These are phyloP conservation scores for Petunia secreta DNA, from an alignment of 257 asterid genomes.

Conservation along the genomic window DNA sequence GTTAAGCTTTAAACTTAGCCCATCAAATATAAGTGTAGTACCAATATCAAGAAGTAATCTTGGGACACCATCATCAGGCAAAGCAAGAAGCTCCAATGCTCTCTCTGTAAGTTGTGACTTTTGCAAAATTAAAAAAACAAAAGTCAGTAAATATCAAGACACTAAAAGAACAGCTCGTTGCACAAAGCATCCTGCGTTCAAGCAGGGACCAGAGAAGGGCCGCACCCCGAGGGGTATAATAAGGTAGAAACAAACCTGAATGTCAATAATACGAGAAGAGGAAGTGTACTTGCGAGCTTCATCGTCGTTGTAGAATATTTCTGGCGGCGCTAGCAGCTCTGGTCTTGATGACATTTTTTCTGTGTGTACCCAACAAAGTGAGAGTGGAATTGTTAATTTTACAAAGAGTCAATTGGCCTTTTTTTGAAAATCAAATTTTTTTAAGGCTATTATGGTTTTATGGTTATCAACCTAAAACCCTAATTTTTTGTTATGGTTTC, in stretches of 20 bases:
- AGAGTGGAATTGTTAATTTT: background rate
- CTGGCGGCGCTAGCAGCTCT: slow-evolving; percentile 95
- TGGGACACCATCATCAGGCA: slow-evolving; percentile 77
- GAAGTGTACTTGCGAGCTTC: slow-evolving; percentile 97
- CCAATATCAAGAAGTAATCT: slow-evolving; percentile 88
- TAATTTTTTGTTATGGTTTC: too few species aligned
- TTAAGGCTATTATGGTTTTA: too few species aligned
- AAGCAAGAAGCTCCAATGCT: slow-evolving; percentile 89
- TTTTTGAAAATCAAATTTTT: too few species aligned
- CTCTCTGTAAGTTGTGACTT: slow-evolving; percentile 87
- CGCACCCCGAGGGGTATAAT: background rate
- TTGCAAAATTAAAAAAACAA: background rate
- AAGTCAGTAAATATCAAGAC: slow-evolving; percentile 1
- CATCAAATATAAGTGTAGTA: slow-evolving; percentile 27
- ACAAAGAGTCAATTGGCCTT: too few species aligned
- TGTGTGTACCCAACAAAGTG: background rate
- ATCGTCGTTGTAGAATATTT: slow-evolving; percentile 79
- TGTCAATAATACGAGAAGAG: slow-evolving; percentile 87
- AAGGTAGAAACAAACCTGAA: slow-evolving; percentile 54
- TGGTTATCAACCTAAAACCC: too few species aligned
- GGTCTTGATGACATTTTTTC: slow-evolving; percentile 73
- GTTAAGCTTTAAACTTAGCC: background rate
- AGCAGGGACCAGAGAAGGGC: too few species aligned
- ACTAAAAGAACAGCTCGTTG: too few species aligned
- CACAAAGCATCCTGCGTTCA: too few species aligned